Conservation (phyloP, 2,329 filamentous ascomycete species). For the Talaromyces sp. region DNA sequence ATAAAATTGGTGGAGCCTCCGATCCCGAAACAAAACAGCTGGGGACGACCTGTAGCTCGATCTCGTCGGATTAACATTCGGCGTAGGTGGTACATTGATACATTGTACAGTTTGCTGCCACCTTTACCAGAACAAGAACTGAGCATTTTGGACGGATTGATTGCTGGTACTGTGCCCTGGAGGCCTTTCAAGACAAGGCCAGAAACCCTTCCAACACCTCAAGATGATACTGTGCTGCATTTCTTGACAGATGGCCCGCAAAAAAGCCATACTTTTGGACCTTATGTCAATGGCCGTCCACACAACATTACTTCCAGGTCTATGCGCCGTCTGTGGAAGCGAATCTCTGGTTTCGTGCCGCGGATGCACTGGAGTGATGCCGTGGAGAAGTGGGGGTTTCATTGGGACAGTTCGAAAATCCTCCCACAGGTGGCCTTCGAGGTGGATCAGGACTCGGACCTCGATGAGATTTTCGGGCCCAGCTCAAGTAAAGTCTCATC, state of each 20-base stretch:
- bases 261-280: conserved; percentile 38
- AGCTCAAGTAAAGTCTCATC: neutral
- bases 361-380: conserved; percentile 26
- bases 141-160: neutral
- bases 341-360: conserved; percentile 38
- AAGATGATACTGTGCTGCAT: conserved; percentile 23
- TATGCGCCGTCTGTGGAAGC: conserved; percentile 42
- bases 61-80: conserved; percentile 39
- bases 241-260: conserved; percentile 41
- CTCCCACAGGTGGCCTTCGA: conserved; percentile 15
- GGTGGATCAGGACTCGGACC: conserved; percentile 8
- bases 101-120: conserved; percentile 38
- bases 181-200: conserved; percentile 24
- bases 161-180: conserved; percentile 1
- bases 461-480: conserved; percentile 13
- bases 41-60: conserved; percentile 35
- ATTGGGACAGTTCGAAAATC: conserved; percentile 32
- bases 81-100: conserved; percentile 40
- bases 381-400: conserved; percentile 28
- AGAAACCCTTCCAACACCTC: conserved; percentile 3
- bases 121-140: conserved; percentile 44
- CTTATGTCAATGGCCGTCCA: conserved; percentile 40
- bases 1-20: conserved; percentile 31
- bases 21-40: conserved; percentile 41
- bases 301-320: conserved; percentile 44